Evolutionary conservation across 768 basidiomycete genomes (phyloP).

Genomic region (Peribolospora baueri): DNA sequence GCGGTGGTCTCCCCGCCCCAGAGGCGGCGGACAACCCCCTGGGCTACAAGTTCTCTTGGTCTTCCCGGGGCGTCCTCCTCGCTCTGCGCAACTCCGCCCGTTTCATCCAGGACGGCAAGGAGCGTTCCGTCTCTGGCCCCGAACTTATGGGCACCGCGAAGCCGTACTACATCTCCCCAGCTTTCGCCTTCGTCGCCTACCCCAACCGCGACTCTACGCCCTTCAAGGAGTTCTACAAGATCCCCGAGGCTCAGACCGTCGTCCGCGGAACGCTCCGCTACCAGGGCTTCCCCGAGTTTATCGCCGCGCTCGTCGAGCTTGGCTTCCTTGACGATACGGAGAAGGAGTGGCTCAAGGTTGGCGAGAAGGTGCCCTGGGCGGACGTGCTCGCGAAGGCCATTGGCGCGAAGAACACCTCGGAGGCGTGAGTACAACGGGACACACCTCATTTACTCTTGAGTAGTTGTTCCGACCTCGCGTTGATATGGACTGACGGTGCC

Average conservation of each 20-base stretch:
- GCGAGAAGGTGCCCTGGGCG: constrained; percentile 47
- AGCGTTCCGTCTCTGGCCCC: constrained; percentile 41
- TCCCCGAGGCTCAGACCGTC: constrained; percentile 79
- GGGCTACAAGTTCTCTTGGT: constrained; percentile 99
- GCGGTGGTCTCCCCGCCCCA: constrained; percentile 83
- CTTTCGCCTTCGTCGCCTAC: constrained; percentile 87
- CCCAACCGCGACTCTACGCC: constrained; percentile 84
- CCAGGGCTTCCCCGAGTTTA: constrained; percentile 90
- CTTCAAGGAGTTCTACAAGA: constrained; percentile 74
- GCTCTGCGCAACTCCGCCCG: constrained; percentile 78
- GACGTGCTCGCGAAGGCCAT: constrained; percentile 51
- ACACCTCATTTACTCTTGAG: neutral
- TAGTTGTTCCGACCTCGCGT: neutral
- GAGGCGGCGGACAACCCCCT: constrained; percentile 80
- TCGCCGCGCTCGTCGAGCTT: constrained; percentile 59
- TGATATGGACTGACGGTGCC: neutral
- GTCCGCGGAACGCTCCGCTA: constrained; percentile 82
- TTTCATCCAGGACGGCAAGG: constrained; percentile 42
- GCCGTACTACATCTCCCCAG: constrained; percentile 84
- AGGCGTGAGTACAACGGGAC: constrained; percentile 29
- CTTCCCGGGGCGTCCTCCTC: constrained; percentile 79
- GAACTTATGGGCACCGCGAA: constrained; percentile 77
- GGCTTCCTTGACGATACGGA: constrained; percentile 57
- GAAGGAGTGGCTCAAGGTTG: constrained; percentile 44
- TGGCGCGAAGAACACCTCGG: constrained; percentile 39